Evolutionary conservation across 805 yeast genomes (phyloP).

Genomic region (Saccharomyces mikatae): DNA sequence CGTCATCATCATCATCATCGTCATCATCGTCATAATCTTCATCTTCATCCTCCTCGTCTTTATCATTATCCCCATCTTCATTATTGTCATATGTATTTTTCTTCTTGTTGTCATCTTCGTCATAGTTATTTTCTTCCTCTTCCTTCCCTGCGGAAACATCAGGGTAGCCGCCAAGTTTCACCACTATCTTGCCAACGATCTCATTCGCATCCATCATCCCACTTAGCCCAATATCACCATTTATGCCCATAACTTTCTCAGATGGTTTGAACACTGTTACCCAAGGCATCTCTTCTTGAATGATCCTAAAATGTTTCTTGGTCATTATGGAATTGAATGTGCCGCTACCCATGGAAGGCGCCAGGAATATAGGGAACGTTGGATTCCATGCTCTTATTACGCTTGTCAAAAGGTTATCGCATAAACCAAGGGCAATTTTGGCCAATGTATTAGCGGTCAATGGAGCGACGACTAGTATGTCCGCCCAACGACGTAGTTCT

Average conservation of each 20-base stretch:
- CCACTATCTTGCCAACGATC: slow-evolving; percentile 74
- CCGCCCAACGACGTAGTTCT: slow-evolving; percentile 94
- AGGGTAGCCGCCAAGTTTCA: slow-evolving; percentile 57
- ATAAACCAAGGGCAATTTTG: slow-evolving; percentile 80
- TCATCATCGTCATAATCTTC: slow-evolving; percentile 36
- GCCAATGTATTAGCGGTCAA: slow-evolving; percentile 89
- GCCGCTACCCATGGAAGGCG: slow-evolving; percentile 92
- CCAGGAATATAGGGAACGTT: slow-evolving; percentile 74
- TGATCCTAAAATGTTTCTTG: slow-evolving; percentile 64
- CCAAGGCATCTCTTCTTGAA: slow-evolving; percentile 90
- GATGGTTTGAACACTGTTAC: slow-evolving; percentile 83
- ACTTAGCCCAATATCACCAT: slow-evolving; percentile 97
- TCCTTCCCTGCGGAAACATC: slow-evolving; percentile 43
- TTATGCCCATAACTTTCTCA: slow-evolving; percentile 84
- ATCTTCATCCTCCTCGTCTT: slow-evolving; percentile 44
- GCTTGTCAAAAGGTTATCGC: slow-evolving; percentile 84
- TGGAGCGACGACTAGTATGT: slow-evolving; percentile 83
- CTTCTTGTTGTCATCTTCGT: slow-evolving; percentile 27
- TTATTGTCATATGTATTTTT: slow-evolving; percentile 20
- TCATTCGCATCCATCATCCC: slow-evolving; percentile 98
- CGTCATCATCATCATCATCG: slow-evolving; percentile 40
- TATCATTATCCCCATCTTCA: slow-evolving; percentile 35
- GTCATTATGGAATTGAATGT: slow-evolving; percentile 86
- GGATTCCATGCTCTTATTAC: slow-evolving; percentile 97
- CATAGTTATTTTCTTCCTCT: slow-evolving; percentile 35